Evolutionary conservation across 306 rosid genomes (phyloP).

Genomic region (Citrullus amarus): DNA sequence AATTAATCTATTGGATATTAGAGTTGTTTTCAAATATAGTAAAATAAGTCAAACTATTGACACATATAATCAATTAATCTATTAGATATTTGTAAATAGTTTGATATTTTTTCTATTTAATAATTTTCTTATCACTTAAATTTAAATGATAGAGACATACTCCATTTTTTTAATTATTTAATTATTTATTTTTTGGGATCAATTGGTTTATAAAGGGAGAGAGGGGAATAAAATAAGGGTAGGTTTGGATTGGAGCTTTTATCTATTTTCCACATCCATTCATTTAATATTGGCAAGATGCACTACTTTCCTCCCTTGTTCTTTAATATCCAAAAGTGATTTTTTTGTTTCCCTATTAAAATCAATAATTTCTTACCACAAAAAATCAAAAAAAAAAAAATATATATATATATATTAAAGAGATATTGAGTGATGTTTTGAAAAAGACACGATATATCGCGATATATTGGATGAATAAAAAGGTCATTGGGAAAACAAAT

Average conservation of each 20-base stretch:
- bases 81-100: too few species aligned
- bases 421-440: neutral
- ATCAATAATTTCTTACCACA: neutral
- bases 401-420: neutral
- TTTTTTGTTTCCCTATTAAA: neutral
- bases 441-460: neutral
- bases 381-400: neutral
- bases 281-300: constrained; percentile 16
- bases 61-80: too few species aligned
- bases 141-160: neutral
- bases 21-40: too few species aligned
- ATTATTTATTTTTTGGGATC: neutral
- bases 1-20: too few species aligned
- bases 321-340: neutral
- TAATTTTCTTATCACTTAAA: too few species aligned
- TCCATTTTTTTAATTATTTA: neutral
- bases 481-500: neutral
- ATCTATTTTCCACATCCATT: constrained; percentile 23
- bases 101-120: too few species aligned
- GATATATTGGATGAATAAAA: neutral
- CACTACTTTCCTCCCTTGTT: constrained; percentile 3
- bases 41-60: too few species aligned
- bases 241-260: constrained; percentile 4
- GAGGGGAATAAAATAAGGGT: neutral
- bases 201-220: neutral